These are phyloP conservation scores for Globisporangium echinulatum DNA, from an alignment of 352 stramenopile species.

Conservation along the genomic window DNA sequence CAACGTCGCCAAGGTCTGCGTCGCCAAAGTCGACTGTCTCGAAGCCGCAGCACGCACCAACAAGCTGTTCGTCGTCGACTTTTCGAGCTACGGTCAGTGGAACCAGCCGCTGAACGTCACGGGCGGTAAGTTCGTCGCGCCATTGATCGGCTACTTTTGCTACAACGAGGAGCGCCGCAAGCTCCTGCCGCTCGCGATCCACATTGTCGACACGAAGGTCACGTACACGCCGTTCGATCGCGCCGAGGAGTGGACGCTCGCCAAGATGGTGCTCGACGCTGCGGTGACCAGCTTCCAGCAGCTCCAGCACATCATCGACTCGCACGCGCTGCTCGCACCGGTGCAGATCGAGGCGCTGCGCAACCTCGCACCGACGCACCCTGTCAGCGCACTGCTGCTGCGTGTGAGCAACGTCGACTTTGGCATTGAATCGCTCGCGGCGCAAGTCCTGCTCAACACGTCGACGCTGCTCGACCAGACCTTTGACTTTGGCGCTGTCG, in stretches of 20 bases:
- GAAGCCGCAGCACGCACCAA: slow-evolving; percentile 3
- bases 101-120: slow-evolving; percentile 12
- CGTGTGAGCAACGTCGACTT: slow-evolving; percentile 35
- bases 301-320: slow-evolving; percentile 46
- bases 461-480: slow-evolving; percentile 31
- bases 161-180: slow-evolving; percentile 18
- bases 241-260: slow-evolving; percentile 35
- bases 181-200: slow-evolving; percentile 39
- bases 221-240: slow-evolving; percentile 43
- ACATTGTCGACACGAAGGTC: slow-evolving; percentile 27
- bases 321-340: slow-evolving; percentile 37
- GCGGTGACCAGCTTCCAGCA: slow-evolving; percentile 40
- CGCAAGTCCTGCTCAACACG: slow-evolving; percentile 29
- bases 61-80: slow-evolving; percentile 30
- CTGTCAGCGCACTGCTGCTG: slow-evolving; percentile 24
- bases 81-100: slow-evolving; percentile 27
- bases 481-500: slow-evolving; percentile 31
- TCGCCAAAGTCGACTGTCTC: slow-evolving; percentile 10
- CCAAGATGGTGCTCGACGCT: slow-evolving; percentile 41
- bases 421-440: slow-evolving; percentile 28
- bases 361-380: slow-evolving; percentile 21
- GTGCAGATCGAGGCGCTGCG: slow-evolving; percentile 39
- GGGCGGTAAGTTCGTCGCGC: slow-evolving; percentile 29
- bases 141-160: slow-evolving; percentile 37
- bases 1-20: slow-evolving; percentile 28